Percentiles rank a stretch among this genome's conserved stretches.
Evolutionary conservation across 345 rosid species (phyloP).

Genomic region (Jatropha curcas): DNA sequence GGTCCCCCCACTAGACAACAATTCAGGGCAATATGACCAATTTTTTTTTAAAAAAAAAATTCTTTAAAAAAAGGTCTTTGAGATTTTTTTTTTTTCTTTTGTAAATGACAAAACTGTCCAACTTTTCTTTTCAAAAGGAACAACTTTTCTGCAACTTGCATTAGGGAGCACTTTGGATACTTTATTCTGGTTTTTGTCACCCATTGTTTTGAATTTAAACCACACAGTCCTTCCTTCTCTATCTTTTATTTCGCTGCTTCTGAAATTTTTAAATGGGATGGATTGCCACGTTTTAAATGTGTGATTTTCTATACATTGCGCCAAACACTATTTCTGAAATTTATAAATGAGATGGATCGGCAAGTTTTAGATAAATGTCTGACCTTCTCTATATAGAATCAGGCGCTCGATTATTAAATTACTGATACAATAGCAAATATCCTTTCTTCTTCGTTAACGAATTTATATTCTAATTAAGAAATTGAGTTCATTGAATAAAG

Average conservation of each 20-base stretch:
- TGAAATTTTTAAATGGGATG: no score
- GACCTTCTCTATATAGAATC: no score
- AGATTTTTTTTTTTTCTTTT: constrained; percentile 7
- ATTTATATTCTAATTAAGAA: no score
- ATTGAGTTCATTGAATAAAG: neutral
- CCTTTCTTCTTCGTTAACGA: no score
- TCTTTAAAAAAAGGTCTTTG: constrained; percentile 4
- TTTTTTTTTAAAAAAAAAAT: neutral
- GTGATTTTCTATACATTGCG: no score
- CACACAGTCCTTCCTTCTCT: constrained; percentile 12
- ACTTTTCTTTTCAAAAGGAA: constrained; percentile 27
- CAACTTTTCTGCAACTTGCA: constrained; percentile 44
- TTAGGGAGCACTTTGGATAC: constrained; percentile 35
- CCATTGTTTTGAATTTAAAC: constrained; percentile 17
- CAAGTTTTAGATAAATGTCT: no score
- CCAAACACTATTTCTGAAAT: no score
- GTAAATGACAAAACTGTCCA: constrained; percentile 38
- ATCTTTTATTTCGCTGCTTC: no score
- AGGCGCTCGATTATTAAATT: no score
- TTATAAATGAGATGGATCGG: no score
- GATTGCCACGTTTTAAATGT: no score
- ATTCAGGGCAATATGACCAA: constrained; percentile 35
- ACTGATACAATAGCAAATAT: no score
- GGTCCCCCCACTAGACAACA: constrained; percentile 42
- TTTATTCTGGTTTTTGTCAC: constrained; percentile 29